phyloP scores from a whole-genome alignment of 2,329 filamentous ascomycete genomes.

The Teratosphaeriaceae sp. region DNA sequence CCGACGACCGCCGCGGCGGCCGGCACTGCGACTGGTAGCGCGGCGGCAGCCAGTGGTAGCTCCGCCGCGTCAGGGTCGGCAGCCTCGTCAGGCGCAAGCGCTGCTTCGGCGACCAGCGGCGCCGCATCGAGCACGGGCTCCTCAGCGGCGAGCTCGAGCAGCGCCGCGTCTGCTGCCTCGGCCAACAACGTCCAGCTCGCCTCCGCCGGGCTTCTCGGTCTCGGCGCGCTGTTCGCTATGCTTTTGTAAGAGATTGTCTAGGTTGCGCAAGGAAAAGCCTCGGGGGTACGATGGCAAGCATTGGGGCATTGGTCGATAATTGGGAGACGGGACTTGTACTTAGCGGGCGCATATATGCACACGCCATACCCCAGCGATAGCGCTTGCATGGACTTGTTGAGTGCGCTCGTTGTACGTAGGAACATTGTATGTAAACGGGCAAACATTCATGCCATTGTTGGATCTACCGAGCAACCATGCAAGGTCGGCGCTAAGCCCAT shows the following conservation, averaged over 20 bases:
- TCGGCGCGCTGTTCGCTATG: constrained; percentile 31
- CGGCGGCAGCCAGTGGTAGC: constrained; percentile 9
- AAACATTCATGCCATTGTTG: too few species aligned
- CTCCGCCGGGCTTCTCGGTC: constrained; percentile 28
- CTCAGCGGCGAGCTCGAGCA: constrained; percentile 10
- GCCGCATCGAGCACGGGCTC: constrained; percentile 12
- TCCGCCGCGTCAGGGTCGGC: not conserved
- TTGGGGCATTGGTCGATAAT: not conserved
- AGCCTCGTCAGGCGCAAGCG: not conserved
- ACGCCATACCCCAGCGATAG: not conserved
- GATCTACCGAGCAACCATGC: not conserved
- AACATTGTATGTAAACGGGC: not conserved
- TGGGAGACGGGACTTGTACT: not conserved
- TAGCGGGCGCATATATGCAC: not conserved
- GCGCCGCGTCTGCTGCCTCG: constrained; percentile 3
- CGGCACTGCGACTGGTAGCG: constrained; percentile 4
- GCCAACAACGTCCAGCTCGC: constrained; percentile 24
- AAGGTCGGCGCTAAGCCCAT: too few species aligned
- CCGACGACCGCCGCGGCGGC: constrained; percentile 12
- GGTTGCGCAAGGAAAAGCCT: not conserved
- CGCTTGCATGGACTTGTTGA: not conserved
- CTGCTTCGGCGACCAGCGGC: not conserved
- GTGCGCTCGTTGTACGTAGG: not conserved
- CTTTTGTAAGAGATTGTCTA: constrained; percentile 25
- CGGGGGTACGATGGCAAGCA: not conserved